Evolutionary conservation across 305 asterid genomes (phyloP).

Genomic region (Lippia alba): DNA sequence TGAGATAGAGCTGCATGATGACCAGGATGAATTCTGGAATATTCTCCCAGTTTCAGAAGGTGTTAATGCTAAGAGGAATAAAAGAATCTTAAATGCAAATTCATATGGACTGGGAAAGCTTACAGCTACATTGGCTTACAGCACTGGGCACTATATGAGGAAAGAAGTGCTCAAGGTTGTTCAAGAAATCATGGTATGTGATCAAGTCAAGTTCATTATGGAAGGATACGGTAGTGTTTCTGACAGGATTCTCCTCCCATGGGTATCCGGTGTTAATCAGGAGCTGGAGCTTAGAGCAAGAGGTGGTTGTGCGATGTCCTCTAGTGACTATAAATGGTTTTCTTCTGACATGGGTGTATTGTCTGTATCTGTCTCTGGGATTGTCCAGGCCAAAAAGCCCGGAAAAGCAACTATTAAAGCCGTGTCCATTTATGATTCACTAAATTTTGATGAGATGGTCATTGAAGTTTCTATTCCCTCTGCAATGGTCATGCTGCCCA

Average conservation of each 20-base stretch:
- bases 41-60: conserved; percentile 63
- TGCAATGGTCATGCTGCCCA: conserved; percentile 64
- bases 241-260: conserved; percentile 68
- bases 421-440: conserved; percentile 72
- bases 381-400: conserved; percentile 78
- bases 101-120: conserved; percentile 80
- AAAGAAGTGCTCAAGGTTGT: conserved; percentile 79
- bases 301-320: conserved; percentile 88
- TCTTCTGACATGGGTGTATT: conserved; percentile 76
- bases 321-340: conserved; percentile 88
- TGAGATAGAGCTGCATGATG: conserved; percentile 63
- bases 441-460: conserved; percentile 75
- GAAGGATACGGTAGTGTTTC: conserved; percentile 45
- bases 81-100: conserved; percentile 63
- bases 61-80: conserved; percentile 41
- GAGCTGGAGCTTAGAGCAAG: conserved; percentile 80
- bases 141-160: conserved; percentile 52
- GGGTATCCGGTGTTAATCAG: conserved; percentile 84
- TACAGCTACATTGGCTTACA: conserved; percentile 71
- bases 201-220: conserved; percentile 66
- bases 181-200: conserved; percentile 95
- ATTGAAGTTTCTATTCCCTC: conserved; percentile 83
- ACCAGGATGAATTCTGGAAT: conserved; percentile 67
- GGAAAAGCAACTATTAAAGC: conserved; percentile 82
- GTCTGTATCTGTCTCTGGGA: conserved; percentile 83